Percentiles rank a stretch among this genome's conserved stretches.
These are phyloP conservation scores for Neonectria sp. DNA, from an alignment of 2,329 filamentous ascomycete genomes.

Conservation along the genomic window DNA sequence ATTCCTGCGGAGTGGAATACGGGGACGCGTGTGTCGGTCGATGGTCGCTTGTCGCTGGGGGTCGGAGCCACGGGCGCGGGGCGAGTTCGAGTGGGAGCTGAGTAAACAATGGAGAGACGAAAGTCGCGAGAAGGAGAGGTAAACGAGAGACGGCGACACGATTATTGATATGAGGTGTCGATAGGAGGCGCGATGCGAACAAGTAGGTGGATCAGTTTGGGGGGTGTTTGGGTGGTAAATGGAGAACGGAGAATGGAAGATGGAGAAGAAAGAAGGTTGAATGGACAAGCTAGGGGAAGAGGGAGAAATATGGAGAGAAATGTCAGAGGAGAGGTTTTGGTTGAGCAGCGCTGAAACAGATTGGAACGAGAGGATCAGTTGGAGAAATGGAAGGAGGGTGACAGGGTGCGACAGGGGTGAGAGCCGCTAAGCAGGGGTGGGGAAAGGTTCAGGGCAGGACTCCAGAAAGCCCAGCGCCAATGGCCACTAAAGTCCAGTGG, in stretches of 20 bases:
- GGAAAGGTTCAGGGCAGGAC: not conserved
- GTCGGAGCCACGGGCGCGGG: constrained; percentile 8
- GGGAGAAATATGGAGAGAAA: constrained; percentile 16
- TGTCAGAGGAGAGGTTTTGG: constrained; percentile 31
- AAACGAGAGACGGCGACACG: constrained; percentile 32
- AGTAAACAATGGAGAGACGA: constrained; percentile 2
- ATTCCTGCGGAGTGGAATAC: constrained; percentile 11
- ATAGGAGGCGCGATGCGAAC: constrained; percentile 10
- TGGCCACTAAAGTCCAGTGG: not conserved
- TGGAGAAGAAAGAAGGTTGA: constrained; percentile 13
- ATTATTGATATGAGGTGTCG: constrained; percentile 18
- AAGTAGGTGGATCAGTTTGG: constrained; percentile 6
- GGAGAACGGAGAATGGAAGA: constrained; percentile 14
- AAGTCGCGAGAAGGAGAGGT: constrained; percentile 12
- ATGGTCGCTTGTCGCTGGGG: constrained; percentile 14
- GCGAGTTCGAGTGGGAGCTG: not conserved
- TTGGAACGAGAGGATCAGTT: constrained; percentile 33
- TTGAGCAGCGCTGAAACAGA: constrained; percentile 39
- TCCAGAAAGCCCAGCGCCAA: not conserved
- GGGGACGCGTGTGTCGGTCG: constrained; percentile 22
- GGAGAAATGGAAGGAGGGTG: constrained; percentile 34
- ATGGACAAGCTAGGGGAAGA: constrained; percentile 4
- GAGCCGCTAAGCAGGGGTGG: constrained; percentile 12
- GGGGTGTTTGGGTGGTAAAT: not conserved
- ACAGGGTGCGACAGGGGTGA: constrained; percentile 13